Evolutionary conservation across 495 filamentous ascomycete genomes (phyloP), one percentile per base, ranked within the genome.

Genomic region (Letharia lupina): DNA sequence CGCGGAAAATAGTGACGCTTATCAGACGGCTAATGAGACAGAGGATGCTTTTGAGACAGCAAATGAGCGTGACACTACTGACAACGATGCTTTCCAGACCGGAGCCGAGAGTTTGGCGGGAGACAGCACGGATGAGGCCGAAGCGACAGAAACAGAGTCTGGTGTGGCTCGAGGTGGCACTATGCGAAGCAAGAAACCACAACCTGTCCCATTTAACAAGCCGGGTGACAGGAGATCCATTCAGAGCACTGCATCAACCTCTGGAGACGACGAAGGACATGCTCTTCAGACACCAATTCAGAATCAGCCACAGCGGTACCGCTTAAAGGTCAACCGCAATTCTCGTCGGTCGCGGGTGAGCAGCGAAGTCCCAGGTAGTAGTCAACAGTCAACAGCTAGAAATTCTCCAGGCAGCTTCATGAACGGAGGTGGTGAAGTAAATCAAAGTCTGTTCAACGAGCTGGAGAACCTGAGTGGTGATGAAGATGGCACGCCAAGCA

Each of bases 41-140:
- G 89, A 90, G 66, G 90, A 93, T 75, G 87, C 90, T 28, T 96
- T 95, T 67, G 91, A 95, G 75, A 90, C 88, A 18, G 90, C 91
- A 4, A 87, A 91, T 68, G 91, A 95, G 76, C 83, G 84, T 4
- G 89, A 80, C 45, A 74, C 79, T 31, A 88, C 86, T 5, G 93
- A 96, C 76, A 96, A 91, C 41, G 94, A 98, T 66, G 91, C 91
- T 58, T 96, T 96, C 84, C 89, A 95, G 74, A 97, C 94, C 18
- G 91, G 90, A 33, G 81, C 85, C 28, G 94, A 97, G 75, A 87
- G 82, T 67, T 86, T 95, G 70, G 84, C 88, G 63, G 90, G 88
- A 45, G 89, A 89, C 66, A 91, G 87, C 73, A 88, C 88, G 61
- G 90, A 88, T 67, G 89, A 88, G 28, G 79, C 90, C 65, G 89